Evolutionary conservation across 495 filamentous ascomycete species (phyloP).

Genomic region (Aspergillus steynii): DNA sequence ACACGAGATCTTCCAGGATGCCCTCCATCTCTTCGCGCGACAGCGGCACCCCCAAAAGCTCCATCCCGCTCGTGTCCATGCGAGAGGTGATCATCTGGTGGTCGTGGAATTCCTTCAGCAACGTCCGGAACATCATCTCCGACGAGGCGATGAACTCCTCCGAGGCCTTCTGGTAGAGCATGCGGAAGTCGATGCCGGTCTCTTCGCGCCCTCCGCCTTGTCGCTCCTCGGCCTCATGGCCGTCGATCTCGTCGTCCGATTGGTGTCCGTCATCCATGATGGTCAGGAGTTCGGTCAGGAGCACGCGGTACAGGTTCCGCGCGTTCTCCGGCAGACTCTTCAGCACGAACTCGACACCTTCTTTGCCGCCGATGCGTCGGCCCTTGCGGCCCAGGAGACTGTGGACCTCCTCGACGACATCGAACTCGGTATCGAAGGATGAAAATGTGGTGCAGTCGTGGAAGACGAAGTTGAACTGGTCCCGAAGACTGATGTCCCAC

Average conservation of each 20-base stretch:
- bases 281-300: conserved; percentile 84
- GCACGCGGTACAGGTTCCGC: conserved; percentile 75
- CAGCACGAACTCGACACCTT: conserved; percentile 89
- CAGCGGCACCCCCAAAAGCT: conserved; percentile 82
- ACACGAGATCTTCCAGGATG: conserved; percentile 80
- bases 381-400: conserved; percentile 81
- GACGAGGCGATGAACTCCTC: conserved; percentile 96
- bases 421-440: conserved; percentile 67
- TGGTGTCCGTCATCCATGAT: conserved; percentile 51
- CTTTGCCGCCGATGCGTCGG: conserved; percentile 80
- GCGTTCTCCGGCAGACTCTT: conserved; percentile 91
- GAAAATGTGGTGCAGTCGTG: conserved; percentile 93
- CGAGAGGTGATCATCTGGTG: conserved; percentile 92
- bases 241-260: conserved; percentile 29
- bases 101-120: conserved; percentile 97
- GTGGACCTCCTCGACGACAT: conserved; percentile 85
- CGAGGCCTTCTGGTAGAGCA: conserved; percentile 90
- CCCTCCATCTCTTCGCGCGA: conserved; percentile 85
- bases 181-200: conserved; percentile 78
- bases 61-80: conserved; percentile 81
- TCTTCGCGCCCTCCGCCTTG: conserved; percentile 32
- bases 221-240: conserved; percentile 27
- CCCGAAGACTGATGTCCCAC: conserved; percentile 82
- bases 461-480: conserved; percentile 81
- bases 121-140: conserved; percentile 90